Conservation (phyloP, 2,329 filamentous ascomycete genomes). For the Monilinia aucupariae region DNA sequence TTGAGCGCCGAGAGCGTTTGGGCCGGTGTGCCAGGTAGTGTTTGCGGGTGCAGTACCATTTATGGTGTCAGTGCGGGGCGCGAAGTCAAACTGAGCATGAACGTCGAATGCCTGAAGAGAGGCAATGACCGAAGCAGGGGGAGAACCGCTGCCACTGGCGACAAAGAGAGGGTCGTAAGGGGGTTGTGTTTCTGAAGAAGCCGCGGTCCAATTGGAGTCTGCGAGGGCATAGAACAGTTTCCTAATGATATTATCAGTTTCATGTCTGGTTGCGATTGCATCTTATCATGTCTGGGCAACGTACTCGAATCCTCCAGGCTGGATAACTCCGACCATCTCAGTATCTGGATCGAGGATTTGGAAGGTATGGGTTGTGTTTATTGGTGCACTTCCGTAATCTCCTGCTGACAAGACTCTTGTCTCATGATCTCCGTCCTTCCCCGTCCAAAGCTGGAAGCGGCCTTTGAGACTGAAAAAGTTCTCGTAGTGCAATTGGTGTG, state of each 20-base stretch:
- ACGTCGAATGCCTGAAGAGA: slow-evolving; percentile 41
- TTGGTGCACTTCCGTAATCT: slow-evolving; percentile 43
- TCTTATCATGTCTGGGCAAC: slow-evolving; percentile 15
- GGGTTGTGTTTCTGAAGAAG: slow-evolving; percentile 33
- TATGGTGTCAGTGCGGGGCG: slow-evolving; percentile 38
- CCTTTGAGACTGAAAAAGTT: slow-evolving; percentile 41
- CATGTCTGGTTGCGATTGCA: background rate
- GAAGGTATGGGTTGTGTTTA: slow-evolving; percentile 45
- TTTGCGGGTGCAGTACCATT: slow-evolving; percentile 39
- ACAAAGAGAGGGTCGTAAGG: slow-evolving; percentile 35
- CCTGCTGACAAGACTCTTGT: slow-evolving; percentile 40
- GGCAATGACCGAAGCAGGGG: slow-evolving; percentile 33
- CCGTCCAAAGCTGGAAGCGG: slow-evolving; percentile 43
- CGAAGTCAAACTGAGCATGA: slow-evolving; percentile 40
- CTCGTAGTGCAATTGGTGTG: slow-evolving; percentile 41
- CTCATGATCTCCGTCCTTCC: slow-evolving; percentile 32
- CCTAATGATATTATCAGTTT: slow-evolving; percentile 18
- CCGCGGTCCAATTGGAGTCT: slow-evolving; percentile 34
- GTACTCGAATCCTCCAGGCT: slow-evolving; percentile 45
- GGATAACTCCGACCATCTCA: slow-evolving; percentile 43
- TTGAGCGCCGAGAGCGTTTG: slow-evolving; percentile 36
- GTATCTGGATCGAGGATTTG: slow-evolving; percentile 45
- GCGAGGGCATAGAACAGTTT: slow-evolving; percentile 40
- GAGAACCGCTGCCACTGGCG: background rate
- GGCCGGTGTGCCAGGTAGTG: slow-evolving; percentile 38